Evolutionary conservation across 805 yeast genomes (phyloP).

Genomic region (Spathaspora boniae): DNA sequence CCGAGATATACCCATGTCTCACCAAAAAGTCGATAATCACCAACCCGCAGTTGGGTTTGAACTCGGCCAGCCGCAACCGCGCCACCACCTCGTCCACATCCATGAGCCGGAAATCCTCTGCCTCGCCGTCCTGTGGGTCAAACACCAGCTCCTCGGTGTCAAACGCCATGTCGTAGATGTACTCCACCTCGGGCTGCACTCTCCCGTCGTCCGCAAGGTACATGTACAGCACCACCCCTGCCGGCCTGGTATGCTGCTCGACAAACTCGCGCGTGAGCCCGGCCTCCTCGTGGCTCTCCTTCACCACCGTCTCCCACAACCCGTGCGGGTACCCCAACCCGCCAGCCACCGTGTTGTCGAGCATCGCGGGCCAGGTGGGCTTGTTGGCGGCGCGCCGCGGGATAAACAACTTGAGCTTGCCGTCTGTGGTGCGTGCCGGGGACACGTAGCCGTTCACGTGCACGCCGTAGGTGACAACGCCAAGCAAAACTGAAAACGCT

Average conservation of each 20-base stretch:
- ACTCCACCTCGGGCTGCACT: slow-evolving; percentile 90
- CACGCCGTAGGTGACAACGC: slow-evolving; percentile 86
- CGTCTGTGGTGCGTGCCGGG: slow-evolving; percentile 33
- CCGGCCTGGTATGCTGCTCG: slow-evolving; percentile 37
- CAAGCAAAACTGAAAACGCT: slow-evolving; percentile 74
- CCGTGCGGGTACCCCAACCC: slow-evolving; percentile 85
- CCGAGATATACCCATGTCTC: slow-evolving; percentile 73
- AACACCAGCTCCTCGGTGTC: slow-evolving; percentile 38
- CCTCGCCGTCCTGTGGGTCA: slow-evolving; percentile 52
- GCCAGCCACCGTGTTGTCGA: slow-evolving; percentile 94
- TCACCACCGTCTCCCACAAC: slow-evolving; percentile 68
- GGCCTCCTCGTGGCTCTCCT: slow-evolving; percentile 91
- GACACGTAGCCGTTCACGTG: slow-evolving; percentile 80
- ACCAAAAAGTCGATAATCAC: slow-evolving; percentile 80
- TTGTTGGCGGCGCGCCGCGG: slow-evolving; percentile 77
- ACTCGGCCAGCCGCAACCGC: slow-evolving; percentile 54
- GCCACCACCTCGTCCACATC: slow-evolving; percentile 51
- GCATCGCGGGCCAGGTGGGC: slow-evolving; percentile 84
- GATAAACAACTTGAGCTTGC: slow-evolving; percentile 65
- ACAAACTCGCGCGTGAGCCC: slow-evolving; percentile 61
- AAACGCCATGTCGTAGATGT: slow-evolving; percentile 66
- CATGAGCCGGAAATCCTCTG: slow-evolving; percentile 67
- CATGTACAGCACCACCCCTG: slow-evolving; percentile 70
- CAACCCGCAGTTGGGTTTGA: slow-evolving; percentile 86
- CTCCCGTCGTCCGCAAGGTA: slow-evolving; percentile 47